Percentiles rank a stretch among this genome's conserved stretches.
Conservation (phyloP, 2,329 filamentous ascomycete genomes). For the Diaporthe amygdali region DNA sequence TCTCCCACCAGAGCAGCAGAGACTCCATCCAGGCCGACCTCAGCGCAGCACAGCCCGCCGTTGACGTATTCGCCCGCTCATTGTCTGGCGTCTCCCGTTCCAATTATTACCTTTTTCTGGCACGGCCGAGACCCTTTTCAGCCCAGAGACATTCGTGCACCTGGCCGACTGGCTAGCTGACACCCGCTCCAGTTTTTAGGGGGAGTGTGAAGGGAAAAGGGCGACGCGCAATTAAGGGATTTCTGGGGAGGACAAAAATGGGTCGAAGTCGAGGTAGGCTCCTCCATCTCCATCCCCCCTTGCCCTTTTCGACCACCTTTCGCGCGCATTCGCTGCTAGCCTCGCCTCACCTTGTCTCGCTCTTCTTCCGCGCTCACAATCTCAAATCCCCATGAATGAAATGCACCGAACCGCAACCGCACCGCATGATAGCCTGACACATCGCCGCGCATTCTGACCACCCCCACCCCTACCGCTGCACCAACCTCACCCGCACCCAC, state of each 20-base stretch:
- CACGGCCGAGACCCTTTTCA: slow-evolving; percentile 25
- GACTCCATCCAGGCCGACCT: not conserved
- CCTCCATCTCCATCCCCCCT: slow-evolving; percentile 23
- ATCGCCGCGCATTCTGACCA: slow-evolving; percentile 5
- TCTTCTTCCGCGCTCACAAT: not conserved
- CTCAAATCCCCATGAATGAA: slow-evolving; percentile 18
- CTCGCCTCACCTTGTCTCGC: slow-evolving; percentile 24
- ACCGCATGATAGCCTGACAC: slow-evolving; percentile 20
- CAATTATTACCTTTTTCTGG: slow-evolving; percentile 10
- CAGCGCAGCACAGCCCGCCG: slow-evolving; percentile 18
- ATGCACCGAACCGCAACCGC: too few species aligned
- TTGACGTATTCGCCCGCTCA: slow-evolving; percentile 20
- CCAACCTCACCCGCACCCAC: not conserved
- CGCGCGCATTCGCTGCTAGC: slow-evolving; percentile 22
- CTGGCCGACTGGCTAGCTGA: slow-evolving; percentile 19
- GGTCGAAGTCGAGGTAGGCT: slow-evolving; percentile 61
- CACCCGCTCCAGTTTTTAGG: slow-evolving; percentile 22
- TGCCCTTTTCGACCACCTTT: slow-evolving; percentile 18
- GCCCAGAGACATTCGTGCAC: slow-evolving; percentile 21
- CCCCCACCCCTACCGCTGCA: not conserved
- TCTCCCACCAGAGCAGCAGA: slow-evolving; percentile 6
- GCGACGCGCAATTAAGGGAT: slow-evolving; percentile 27
- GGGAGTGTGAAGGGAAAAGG: slow-evolving; percentile 5
- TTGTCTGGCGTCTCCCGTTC: slow-evolving; percentile 11
- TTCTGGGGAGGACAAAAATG: slow-evolving; percentile 44